Evolutionary conservation across 2,329 filamentous ascomycete species (phyloP), one percentile per base, ranked within the genome.

Genomic region (Aspergillus phoenicis): DNA sequence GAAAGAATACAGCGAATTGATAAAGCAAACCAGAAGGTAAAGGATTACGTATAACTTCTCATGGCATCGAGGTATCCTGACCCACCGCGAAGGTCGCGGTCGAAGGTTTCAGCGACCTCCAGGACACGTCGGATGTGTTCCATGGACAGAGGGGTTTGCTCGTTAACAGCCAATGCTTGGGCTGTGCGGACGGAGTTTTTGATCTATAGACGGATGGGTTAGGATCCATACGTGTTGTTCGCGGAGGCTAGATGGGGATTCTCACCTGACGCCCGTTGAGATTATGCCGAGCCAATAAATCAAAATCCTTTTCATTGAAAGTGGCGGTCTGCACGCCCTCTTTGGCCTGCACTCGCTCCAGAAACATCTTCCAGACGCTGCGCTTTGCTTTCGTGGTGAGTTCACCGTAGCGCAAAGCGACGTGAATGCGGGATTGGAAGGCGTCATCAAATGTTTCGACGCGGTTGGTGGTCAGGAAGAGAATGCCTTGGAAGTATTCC

Each of bases 401-500:
- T 52, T 89, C 87, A 41, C 90, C 90, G 76, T 96, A 97, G 28
- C 90, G 84, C 8, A 97, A 81, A 0, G 91, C 91, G 68, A 96
- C 89, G 74, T 96, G 91, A 63, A 96, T 96, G 24, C 93, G 87
- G 8, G 88, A 91, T 72, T 95, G 90, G 81, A 96, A 96, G 0
- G 93, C 93, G 63, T 95, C 91, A 68, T 97, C 93, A 70, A 97
- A 96, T 0, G 91, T 93, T 80, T 89, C 79, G 1, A 96, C 91
- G 1, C 92, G 87, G 73, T 96, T 96, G 2, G 93, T 96, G 0
- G 93, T 97, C 26, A 97, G 77, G 80, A 97, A 96, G 4, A 96
- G 76, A 57, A 96, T 96, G 3, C 93, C 93, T 71, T 96, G 91
- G 78, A 96, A 96, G 75, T 96, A 97, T 76, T 97, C 93, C 0